phyloP scores from a whole-genome alignment of 116 monocot species.

The Zostera marina region DNA sequence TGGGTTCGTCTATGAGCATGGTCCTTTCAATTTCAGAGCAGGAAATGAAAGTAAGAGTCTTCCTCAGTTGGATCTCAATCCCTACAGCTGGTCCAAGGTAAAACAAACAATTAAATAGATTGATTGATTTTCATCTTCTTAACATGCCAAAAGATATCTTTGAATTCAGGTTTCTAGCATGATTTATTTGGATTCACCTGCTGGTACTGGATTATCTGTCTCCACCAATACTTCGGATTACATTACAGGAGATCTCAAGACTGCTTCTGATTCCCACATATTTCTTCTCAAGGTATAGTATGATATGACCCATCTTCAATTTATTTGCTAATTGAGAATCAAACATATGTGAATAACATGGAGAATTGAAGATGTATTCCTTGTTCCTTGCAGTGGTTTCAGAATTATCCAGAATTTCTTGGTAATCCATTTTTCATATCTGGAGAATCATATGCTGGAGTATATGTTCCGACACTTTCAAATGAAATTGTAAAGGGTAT shows the following conservation, averaged over 20 bases:
- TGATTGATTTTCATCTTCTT: too few species aligned
- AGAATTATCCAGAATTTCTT: constrained; percentile 64
- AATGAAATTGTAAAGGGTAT: constrained; percentile 61
- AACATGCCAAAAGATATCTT: too few species aligned
- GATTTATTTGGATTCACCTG: constrained; percentile 28
- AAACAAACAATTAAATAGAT: too few species aligned
- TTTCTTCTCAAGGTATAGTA: constrained; percentile 31
- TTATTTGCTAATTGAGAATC: neutral
- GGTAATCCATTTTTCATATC: constrained; percentile 57
- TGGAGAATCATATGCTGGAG: constrained; percentile 80
- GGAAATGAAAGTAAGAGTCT: constrained; percentile 19
- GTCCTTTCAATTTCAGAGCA: constrained; percentile 72
- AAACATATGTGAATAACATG: too few species aligned
- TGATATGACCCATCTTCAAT: too few species aligned
- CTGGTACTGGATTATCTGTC: constrained; percentile 28
- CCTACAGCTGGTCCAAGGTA: constrained; percentile 94
- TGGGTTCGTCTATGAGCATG: constrained; percentile 30
- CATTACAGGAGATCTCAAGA: constrained; percentile 21
- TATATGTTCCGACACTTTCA: constrained; percentile 62
- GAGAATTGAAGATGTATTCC: too few species aligned
- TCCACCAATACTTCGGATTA: constrained; percentile 12
- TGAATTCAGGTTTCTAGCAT: constrained; percentile 22
- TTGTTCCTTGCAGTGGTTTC: constrained; percentile 45
- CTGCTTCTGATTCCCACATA: constrained; percentile 22
- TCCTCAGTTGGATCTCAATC: constrained; percentile 66